Evolutionary conservation across 208 protist species (phyloP).

Genomic region (Borovskyia barvae): DNA sequence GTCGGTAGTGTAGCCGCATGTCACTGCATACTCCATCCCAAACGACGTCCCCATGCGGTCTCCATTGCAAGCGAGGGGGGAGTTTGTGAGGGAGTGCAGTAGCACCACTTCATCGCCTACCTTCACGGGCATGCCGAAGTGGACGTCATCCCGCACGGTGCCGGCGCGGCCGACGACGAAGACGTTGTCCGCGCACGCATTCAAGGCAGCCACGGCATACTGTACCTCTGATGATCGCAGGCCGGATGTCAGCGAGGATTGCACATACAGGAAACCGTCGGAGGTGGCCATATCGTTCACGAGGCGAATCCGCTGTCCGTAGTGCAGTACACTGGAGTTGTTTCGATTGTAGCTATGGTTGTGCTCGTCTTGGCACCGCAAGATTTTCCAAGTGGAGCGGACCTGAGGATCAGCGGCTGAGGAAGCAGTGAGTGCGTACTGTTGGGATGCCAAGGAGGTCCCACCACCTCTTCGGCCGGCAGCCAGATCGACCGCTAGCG

Average conservation of each 20-base stretch:
- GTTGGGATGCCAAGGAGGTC: neutral
- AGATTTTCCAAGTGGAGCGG: constrained; percentile 72
- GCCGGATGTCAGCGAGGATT: constrained; percentile 47
- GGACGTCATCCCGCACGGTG: constrained; percentile 44
- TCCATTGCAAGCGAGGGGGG: constrained; percentile 47
- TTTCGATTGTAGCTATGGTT: constrained; percentile 59
- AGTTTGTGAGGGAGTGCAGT: constrained; percentile 70
- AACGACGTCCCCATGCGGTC: constrained; percentile 37
- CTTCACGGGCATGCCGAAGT: constrained; percentile 53
- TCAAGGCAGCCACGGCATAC: constrained; percentile 38
- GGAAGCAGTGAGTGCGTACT: constrained; percentile 19
- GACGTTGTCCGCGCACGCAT: constrained; percentile 57
- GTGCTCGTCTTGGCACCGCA: constrained; percentile 65
- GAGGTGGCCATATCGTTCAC: constrained; percentile 60
- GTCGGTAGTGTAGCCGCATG: constrained; percentile 46
- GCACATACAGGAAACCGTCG: constrained; percentile 69
- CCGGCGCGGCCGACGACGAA: constrained; percentile 64
- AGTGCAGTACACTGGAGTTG: constrained; percentile 67
- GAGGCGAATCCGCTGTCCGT: constrained; percentile 81
- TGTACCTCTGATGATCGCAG: constrained; percentile 47
- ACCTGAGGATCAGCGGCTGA: constrained; percentile 36
- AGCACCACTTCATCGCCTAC: constrained; percentile 76
- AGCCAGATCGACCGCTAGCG: constrained; percentile 56
- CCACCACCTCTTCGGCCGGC: neutral
- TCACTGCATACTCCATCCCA: constrained; percentile 61